Base-by-base conservation (phyloP, 116 monocot species). In the Phalaenopsis hybrid region DNA sequence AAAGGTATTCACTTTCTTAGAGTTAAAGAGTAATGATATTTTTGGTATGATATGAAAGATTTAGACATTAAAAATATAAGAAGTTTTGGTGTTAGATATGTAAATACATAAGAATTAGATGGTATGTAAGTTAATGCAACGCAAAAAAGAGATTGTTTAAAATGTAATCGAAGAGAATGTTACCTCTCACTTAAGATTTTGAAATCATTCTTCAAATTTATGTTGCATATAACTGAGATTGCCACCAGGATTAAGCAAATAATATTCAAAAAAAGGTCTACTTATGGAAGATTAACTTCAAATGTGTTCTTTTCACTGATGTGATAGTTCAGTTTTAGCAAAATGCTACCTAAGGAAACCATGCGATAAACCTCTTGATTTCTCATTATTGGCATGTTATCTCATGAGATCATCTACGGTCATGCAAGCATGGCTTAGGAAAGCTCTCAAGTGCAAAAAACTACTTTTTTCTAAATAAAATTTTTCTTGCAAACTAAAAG, bases 351-450 rank as follows among this genome's bases (percentile, higher is more conserved):
- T 15, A 98, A 63, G 8, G 98, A 98, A 58, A 92, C 93, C 98
- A 98, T 95, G 58, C 98, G 91, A 85, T 98, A 98, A 76, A 92
- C 89, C 83, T 98, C 98, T 58, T 93, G 90, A 80, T 77, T 90
- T 74, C 89, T 88, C 78, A 98, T 81, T n/a, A 83, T 76, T 70
- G 98, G 98, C 81, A 98, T 46, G 73, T 84, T 98, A 85, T 98
- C 98, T 95, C 95, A 98, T 9, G 95, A 90, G 70, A 98, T 86
- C 98, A 98, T 95, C 98, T 98, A 82, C 70, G 81, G 7, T 46
- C 51, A 85, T 21, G 31, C 15, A 48, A 70, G n/a, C 23, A 65
- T 65, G 65, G 21, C 21, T 25, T 65, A 13, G 65, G 4, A 21
- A 8, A 65, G 65, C 25, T 65, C 7, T 21, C 23, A 6, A 65